Evolutionary conservation across 306 rosid genomes (phyloP).

Genomic region (Comarum palustre): DNA sequence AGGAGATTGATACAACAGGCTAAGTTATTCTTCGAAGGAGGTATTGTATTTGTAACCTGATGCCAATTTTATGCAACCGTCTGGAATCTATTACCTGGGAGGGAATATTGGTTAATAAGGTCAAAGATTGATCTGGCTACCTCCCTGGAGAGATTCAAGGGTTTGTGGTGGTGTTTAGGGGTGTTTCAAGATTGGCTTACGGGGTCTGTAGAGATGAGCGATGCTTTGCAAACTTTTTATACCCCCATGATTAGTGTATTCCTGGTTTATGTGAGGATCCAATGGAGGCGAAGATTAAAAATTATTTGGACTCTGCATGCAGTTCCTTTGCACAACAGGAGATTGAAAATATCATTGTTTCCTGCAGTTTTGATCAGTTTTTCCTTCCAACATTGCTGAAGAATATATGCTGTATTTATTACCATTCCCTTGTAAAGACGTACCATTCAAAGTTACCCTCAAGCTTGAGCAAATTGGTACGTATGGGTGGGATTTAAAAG

Average conservation of each 20-base stretch:
- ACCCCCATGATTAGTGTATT: background rate
- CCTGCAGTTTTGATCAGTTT: constrained; percentile 18
- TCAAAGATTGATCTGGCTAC: constrained; percentile 14
- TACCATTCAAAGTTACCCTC: constrained; percentile 12
- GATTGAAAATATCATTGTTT: background rate
- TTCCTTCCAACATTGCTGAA: background rate
- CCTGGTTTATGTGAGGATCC: background rate
- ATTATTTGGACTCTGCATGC: constrained; percentile 7
- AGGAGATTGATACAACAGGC: constrained; percentile 65
- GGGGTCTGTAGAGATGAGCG: constrained; percentile 19
- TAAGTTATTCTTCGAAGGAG: constrained; percentile 30
- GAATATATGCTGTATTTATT: constrained; percentile 21
- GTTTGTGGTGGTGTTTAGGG: constrained; percentile 17
- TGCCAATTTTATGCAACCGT: constrained; percentile 31
- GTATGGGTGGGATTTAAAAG: constrained; percentile 2
- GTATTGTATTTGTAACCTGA: constrained; percentile 27
- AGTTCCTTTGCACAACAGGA: constrained; percentile 4
- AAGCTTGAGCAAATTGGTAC: constrained; percentile 7
- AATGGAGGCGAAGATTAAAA: background rate
- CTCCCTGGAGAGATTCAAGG: constrained; percentile 27
- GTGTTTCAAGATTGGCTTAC: constrained; percentile 24
- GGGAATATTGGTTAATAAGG: constrained; percentile 18
- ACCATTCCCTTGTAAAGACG: constrained; percentile 31
- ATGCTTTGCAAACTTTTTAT: background rate
- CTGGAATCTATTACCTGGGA: constrained; percentile 22